A percentile compares a stretch with the other conserved stretches of the same genome.
Evolutionary conservation across 106 monocot species (phyloP).

Genomic region (Triglochin maritima): DNA sequence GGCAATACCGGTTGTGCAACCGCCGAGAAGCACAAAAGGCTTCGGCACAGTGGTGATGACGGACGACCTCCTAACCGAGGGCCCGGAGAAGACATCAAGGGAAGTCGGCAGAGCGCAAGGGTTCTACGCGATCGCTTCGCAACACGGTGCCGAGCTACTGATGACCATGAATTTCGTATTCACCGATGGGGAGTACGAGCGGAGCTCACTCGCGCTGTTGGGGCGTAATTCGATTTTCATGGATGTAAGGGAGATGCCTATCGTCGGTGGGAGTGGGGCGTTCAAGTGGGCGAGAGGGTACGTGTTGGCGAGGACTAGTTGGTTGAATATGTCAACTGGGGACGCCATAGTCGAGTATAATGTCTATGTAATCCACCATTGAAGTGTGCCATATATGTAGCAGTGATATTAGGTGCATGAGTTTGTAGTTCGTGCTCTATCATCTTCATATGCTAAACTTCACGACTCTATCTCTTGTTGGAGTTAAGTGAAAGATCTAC

Average conservation of each 20-base stretch:
- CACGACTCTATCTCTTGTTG: no score
- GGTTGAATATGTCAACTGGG: background rate
- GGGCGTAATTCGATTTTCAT: slow-evolving; percentile 4
- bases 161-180: slow-evolving; percentile 21
- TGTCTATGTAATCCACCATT: slow-evolving; percentile 17
- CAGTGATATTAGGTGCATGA: no score
- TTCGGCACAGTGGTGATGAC: slow-evolving; percentile 18
- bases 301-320: slow-evolving; percentile 1
- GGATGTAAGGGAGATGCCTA: slow-evolving; percentile 11
- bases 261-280: slow-evolving; percentile 16
- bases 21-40: background rate
- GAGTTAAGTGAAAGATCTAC: no score
- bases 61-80: slow-evolving; percentile 18
- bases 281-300: slow-evolving; percentile 12
- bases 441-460: no score
- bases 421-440: no score
- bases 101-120: slow-evolving; percentile 22
- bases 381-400: no score
- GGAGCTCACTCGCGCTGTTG: slow-evolving; percentile 11
- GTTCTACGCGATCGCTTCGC: slow-evolving; percentile 11
- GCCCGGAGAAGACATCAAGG: slow-evolving; percentile 9
- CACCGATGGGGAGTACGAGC: slow-evolving; percentile 12
- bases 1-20: background rate
- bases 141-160: slow-evolving; percentile 4
- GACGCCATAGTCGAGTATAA: slow-evolving; percentile 13